A percentile compares a stretch with the other conserved stretches of the same genome.
Evolutionary conservation across 2,329 filamentous ascomycete species (phyloP).

Genomic region (Ceratocystis papillata): DNA sequence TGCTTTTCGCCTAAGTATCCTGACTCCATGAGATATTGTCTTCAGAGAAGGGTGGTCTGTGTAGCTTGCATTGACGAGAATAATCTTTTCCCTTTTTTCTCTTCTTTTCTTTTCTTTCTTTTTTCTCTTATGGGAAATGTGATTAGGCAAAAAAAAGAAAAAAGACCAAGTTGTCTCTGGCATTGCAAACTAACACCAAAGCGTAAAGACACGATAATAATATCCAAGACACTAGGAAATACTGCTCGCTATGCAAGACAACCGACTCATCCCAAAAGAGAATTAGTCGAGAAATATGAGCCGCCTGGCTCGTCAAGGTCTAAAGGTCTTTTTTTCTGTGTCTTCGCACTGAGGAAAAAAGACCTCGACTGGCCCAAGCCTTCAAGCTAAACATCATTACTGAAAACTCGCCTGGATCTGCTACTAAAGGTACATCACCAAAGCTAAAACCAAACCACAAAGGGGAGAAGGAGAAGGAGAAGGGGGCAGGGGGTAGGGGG

Average conservation of each 20-base stretch:
- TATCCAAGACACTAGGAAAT: constrained; percentile 4
- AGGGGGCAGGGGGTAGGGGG: not conserved
- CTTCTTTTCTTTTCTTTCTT: not conserved
- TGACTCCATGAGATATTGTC: not conserved
- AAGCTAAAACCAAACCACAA: not conserved
- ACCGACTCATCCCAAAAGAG: not conserved
- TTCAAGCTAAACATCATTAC: not conserved
- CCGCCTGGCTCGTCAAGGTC: not conserved
- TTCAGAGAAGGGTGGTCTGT: not conserved
- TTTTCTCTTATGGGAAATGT: not conserved
- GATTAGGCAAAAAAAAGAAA: not conserved
- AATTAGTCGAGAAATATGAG: constrained; percentile 11
- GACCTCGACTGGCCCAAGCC: not conserved
- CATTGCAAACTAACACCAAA: not conserved
- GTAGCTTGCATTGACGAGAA: not conserved
- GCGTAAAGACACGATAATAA: not conserved
- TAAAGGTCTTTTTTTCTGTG: not conserved
- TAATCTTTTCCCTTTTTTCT: not conserved
- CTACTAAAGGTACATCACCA: not conserved
- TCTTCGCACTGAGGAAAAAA: not conserved
- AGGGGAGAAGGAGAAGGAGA: not conserved
- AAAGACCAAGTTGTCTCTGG: not conserved
- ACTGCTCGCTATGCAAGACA: constrained; percentile 7
- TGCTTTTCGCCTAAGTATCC: constrained; percentile 9
- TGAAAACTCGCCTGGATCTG: constrained; percentile 4